phyloP scores from a whole-genome alignment of 2,329 filamentous ascomycete species.

The Macroventuria anomochaeta region DNA sequence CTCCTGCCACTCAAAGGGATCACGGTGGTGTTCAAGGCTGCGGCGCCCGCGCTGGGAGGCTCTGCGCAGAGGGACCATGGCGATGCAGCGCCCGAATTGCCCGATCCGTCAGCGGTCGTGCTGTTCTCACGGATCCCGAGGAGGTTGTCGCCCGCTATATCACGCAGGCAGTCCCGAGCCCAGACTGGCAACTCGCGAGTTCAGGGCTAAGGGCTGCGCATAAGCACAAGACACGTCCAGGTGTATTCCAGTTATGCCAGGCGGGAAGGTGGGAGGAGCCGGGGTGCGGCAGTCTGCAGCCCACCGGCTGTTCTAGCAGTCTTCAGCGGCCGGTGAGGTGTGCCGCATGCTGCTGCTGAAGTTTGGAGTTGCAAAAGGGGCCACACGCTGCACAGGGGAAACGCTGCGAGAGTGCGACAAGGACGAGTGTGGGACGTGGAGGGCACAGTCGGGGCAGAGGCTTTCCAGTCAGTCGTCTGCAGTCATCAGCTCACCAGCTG shows the following conservation, averaged over 20 bases:
- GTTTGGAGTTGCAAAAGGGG: constrained; percentile 18
- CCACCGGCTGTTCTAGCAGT: constrained; percentile 28
- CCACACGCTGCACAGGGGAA: not conserved
- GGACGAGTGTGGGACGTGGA: not conserved
- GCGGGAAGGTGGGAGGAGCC: not conserved
- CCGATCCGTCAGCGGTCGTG: constrained; percentile 10
- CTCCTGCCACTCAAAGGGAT: constrained; percentile 43
- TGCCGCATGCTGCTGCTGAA: constrained; percentile 29
- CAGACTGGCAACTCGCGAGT: constrained; percentile 23
- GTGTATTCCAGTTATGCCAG: not conserved
- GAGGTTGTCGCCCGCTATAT: constrained; percentile 29
- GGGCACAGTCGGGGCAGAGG: not conserved
- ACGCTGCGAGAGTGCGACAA: constrained; percentile 18
- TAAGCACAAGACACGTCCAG: constrained; percentile 28
- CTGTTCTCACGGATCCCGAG: constrained; percentile 21
- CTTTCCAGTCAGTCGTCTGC: constrained; percentile 22
- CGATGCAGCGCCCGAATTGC: constrained; percentile 12
- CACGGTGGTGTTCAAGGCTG: constrained; percentile 26
- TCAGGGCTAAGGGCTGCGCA: constrained; percentile 34
- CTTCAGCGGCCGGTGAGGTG: constrained; percentile 19
- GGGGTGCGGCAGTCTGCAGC: constrained; percentile 8
- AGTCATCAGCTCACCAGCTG: constrained; percentile 30
- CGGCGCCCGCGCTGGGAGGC: constrained; percentile 29
- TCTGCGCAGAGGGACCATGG: constrained; percentile 36
- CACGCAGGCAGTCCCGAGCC: constrained; percentile 31